Evolutionary conservation across 1,284 basidiomycete genomes (phyloP).

Genomic region (Earliella scabrosa): DNA sequence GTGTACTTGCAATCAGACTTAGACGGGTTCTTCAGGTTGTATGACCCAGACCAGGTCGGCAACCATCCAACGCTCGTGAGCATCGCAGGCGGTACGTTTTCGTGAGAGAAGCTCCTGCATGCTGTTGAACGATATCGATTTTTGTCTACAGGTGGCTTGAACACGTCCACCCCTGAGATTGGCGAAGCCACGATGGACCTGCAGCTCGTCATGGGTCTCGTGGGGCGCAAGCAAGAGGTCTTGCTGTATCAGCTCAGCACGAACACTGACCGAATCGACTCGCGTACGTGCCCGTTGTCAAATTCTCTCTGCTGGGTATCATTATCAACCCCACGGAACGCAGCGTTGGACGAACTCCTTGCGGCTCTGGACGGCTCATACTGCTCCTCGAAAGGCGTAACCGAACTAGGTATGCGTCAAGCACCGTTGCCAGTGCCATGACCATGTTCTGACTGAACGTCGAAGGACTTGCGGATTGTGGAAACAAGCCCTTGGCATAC

Average conservation of each 20-base stretch:
- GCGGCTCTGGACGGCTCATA: conserved; percentile 21
- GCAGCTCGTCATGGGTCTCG: conserved; percentile 20
- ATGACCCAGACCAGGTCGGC: conserved; percentile 37
- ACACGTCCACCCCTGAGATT: conserved; percentile 23
- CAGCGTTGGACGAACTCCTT: conserved; percentile 1
- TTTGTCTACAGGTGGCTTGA: too few species aligned
- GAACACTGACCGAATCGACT: background rate
- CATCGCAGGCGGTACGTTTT: conserved; percentile 49
- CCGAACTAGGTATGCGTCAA: too few species aligned
- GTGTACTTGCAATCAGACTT: conserved; percentile 36
- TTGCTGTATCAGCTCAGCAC: conserved; percentile 53
- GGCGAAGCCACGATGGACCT: conserved; percentile 49
- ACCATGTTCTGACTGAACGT: background rate
- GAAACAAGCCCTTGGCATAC: conserved; percentile 39
- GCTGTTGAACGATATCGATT: too few species aligned
- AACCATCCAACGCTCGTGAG: conserved; percentile 26
- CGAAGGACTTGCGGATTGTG: conserved; percentile 18
- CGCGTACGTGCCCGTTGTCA: too few species aligned
- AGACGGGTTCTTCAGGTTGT: conserved; percentile 44
- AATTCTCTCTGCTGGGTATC: too few species aligned
- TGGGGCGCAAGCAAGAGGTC: conserved; percentile 35
- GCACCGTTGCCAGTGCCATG: too few species aligned
- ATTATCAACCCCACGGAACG: too few species aligned
- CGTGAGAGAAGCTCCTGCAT: too few species aligned
- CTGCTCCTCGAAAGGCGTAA: background rate